These are phyloP conservation scores for Coemansia umbellata DNA, from an alignment of 192 early-diverging fungal genomes.

Conservation along the genomic window DNA sequence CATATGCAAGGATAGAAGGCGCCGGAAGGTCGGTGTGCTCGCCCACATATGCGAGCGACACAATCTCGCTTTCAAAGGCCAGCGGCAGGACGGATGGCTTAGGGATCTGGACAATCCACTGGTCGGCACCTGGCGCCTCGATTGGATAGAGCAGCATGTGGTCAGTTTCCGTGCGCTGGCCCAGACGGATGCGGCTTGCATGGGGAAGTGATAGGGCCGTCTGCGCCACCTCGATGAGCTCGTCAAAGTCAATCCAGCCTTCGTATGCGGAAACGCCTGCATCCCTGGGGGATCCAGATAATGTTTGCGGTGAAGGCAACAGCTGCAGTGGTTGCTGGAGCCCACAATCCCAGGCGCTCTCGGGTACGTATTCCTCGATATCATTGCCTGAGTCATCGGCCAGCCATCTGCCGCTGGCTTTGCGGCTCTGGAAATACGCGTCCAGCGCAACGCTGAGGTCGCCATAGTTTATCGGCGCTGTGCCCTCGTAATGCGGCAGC, in stretches of 20 bases:
- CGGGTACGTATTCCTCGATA: conserved; percentile 13
- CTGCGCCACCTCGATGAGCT: conserved; percentile 1
- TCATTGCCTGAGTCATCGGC: conserved; percentile 1
- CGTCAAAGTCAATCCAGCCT: conserved; percentile 38
- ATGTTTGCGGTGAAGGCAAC: conserved; percentile 21
- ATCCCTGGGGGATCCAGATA: conserved; percentile 2
- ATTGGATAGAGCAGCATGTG: conserved; percentile 32
- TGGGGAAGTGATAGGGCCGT: neutral
- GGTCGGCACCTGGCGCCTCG: neutral
- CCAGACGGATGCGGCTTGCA: neutral
- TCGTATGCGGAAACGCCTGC: conserved; percentile 12
- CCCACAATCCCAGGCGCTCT: conserved; percentile 16
- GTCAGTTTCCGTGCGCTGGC: conserved; percentile 27
- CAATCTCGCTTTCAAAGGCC: conserved; percentile 39
- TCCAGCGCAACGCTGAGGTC: conserved; percentile 13
- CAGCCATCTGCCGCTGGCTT: too few species aligned
- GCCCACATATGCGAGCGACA: conserved; percentile 23
- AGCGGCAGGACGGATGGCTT: conserved; percentile 16
- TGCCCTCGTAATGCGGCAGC: conserved; percentile 44
- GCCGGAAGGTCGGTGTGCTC: conserved; percentile 15
- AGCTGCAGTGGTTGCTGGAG: neutral
- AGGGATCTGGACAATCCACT: conserved; percentile 26
- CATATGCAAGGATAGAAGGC: conserved; percentile 8
- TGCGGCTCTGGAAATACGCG: conserved; percentile 1
- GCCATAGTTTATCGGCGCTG: conserved; percentile 22